Base-by-base conservation (phyloP, 139 green algal species). In the Picochlorum sp. region DNA sequence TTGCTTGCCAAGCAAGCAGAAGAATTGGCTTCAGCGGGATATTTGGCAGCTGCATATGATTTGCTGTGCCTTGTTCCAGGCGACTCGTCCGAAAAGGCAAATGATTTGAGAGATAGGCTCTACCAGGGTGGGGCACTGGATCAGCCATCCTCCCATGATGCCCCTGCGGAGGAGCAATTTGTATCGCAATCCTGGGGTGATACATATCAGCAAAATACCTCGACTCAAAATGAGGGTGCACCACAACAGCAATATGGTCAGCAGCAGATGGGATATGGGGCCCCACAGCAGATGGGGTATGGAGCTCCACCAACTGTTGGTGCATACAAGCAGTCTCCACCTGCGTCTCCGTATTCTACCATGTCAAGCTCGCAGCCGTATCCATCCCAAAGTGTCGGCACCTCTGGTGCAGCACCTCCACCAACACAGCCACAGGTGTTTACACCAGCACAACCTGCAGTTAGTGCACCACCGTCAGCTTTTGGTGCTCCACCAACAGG, bases 71-170 rank as follows among this genome's bases (percentile, higher is more conserved):
- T 95, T 79, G 60, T 94, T 1, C 84, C 88, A 37, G 83, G 77
- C 2, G 85, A 90, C 13, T 81, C 84, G 3, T 79, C 77, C 49
- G 77, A 70, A 7, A 65, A 67, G 8, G 74, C 88, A 49, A 79
- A 83, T 10, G 72, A 85, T 18, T 78, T 98, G 34, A 79, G 77
- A 56, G 88, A 98, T 63, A 83, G 92, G 52, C 89, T 98, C 65
- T 92, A 85, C 72, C 82, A 82, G 58, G 78, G 62, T 6, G 73
- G 73, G n/a, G 56, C 56, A 31, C 45, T 67, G 30, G 47, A 54
- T 20, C 16, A 54, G 16, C 47, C 47, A 26, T 20, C 47, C 28
- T 70, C 31, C n/a, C 9, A 30, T 26, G 15, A 23, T 6, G 13
- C 13, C 23, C 20, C 13, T 18, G 13, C 6, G 7, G 4, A 59